Base-by-base conservation (phyloP, 805 yeast species). In the Teunomyces funiuensis region DNA sequence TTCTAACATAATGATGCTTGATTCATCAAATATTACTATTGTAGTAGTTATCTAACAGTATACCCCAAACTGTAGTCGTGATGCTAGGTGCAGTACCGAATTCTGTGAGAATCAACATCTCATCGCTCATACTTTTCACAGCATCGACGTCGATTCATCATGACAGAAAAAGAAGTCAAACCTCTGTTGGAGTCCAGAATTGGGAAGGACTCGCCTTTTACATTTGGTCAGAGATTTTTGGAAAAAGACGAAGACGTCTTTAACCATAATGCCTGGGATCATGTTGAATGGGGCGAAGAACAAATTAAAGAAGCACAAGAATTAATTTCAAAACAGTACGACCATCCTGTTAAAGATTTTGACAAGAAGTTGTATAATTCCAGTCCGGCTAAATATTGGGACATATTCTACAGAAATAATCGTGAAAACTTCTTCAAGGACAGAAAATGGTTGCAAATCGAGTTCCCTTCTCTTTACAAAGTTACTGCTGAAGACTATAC, bases 201-300 rank as follows among this genome's bases (percentile, higher is more conserved):
- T 28, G 91, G 96, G 2, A 83, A 91, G 46, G 97, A 90, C 52
- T 72, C 79, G 26, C 99, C 99, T 5, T 91, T 88, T 62, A 83
- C 82, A 15, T 93, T 93, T 65, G 99, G 99, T 8, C 95, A 88
- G 60, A 72, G 99, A 42, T 79, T 66, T 49, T 69, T 93, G 43
- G 76, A 76, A 2, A 78, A 82, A 36, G 85, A 82, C 11, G 81
- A 83, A 4, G 89, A 88, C 20, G 96, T 93, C 1, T 93, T 95
- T 82, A 76, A 78, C 45, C 95, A 85, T 58, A 93, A 93, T 60
- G 99, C 99, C 0, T 85, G 93, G 88, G 99, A 93, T 61, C 96
- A 93, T 60, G 97, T 89, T 25, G 96, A 88, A 57, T 90, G 97
- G 96, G 97, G 95, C 37, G 89, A 85, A 39, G 96, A 88, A 52